Base-by-base conservation (phyloP, 108 stramenopile species). In the Chaetoceros tenuissimus region DNA sequence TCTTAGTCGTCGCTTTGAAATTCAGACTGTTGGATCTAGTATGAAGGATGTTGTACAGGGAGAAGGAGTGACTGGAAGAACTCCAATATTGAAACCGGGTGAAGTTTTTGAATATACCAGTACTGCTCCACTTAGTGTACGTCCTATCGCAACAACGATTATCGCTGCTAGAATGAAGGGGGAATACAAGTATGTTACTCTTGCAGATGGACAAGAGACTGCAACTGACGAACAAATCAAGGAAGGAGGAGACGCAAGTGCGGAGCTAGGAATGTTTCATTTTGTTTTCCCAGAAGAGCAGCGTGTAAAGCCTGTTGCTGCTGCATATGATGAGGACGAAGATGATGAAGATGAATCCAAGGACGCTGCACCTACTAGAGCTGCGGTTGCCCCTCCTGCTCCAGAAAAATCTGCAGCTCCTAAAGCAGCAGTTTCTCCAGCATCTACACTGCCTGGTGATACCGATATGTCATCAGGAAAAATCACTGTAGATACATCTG, bases 81-180 rank as follows among this genome's bases (percentile, higher is more conserved):
- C 87, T 51, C 94, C 94, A 3, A 63, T 95, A 29, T 74, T 95
- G 31, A 80, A 93, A 59, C 92, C 92, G 7, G 94, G 94, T 19
- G 89, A 92, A 72, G 84, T 85, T 24, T 93, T 95, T 63, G 94
- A 93, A 58, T 95, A 95, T 71, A 89, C 89, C n/a, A 79, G 74
- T 1, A 88, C 86, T 3, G 90, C 90, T 18, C 90, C 90, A 13
- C 68, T 88, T 20, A 73, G 71, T 10, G 84, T 87, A 2, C 72
- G 85, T 10, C 86, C 90, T 18, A 80, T 92, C 54, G 82, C 80
- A n/a, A 86, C 84, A 13, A 88, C 86, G 3, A 66, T 75, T 5
- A 84, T 86, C 60, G 90, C 90, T 8, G 90, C 90, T 16, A 78
- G 85, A 18, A 92, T 87, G 90, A 64, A 63, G 29, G 90, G 90